Percentiles rank a stretch among this genome's conserved stretches.
Conservation (phyloP, 2,329 filamentous ascomycete species). For the Colletotrichum lupini region DNA sequence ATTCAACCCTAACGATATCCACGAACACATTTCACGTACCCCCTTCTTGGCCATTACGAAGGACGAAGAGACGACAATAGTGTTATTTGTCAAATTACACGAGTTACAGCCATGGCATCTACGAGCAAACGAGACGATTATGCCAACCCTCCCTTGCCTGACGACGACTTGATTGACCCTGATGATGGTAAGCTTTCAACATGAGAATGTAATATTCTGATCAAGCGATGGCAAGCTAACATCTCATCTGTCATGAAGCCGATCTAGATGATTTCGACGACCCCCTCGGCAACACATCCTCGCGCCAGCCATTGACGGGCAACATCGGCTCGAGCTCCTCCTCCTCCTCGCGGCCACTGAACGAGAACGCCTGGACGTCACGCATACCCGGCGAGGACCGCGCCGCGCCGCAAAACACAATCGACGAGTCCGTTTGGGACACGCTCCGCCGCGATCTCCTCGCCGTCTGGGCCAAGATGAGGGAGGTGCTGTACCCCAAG, state of each 20-base stretch:
- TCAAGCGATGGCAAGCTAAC: background rate
- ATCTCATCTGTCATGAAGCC: constrained; percentile 56
- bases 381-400: constrained; percentile 94
- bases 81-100: background rate
- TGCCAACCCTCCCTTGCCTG: constrained; percentile 69
- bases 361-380: constrained; percentile 87
- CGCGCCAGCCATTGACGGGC: constrained; percentile 84
- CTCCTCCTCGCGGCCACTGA: constrained; percentile 67
- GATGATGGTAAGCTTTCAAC: constrained; percentile 73
- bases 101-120: constrained; percentile 54
- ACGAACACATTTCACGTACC: background rate
- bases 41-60: background rate
- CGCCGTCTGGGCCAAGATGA: constrained; percentile 98
- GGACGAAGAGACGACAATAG: background rate
- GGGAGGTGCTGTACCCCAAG: constrained; percentile 94
- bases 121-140: constrained; percentile 66
- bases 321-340: constrained; percentile 75
- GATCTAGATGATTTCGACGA: constrained; percentile 95
- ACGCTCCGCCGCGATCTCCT: constrained; percentile 92
- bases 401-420: constrained; percentile 88
- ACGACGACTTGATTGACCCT: constrained; percentile 81
- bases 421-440: constrained; percentile 97
- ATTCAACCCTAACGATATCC: background rate
- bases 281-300: constrained; percentile 75
- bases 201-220: background rate